Evolutionary conservation across 2,329 filamentous ascomycete genomes (phyloP).

Genomic region (Pseudogymnoascus sp.): DNA sequence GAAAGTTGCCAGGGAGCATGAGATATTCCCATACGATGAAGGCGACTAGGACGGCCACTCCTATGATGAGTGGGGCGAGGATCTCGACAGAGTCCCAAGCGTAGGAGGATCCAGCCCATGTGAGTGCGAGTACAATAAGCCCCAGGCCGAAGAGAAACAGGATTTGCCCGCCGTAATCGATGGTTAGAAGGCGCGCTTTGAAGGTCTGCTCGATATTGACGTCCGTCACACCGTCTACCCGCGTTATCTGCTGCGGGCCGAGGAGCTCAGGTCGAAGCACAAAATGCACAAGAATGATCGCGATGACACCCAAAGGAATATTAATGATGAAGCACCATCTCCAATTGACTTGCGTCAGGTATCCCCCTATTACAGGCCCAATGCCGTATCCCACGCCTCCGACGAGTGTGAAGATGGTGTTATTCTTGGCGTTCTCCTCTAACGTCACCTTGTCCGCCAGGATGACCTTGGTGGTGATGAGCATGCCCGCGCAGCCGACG

Average conservation of each 20-base stretch:
- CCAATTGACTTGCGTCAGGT: slow-evolving; percentile 48
- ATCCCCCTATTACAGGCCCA: slow-evolving; percentile 52
- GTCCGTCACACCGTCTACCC: slow-evolving; percentile 38
- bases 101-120: slow-evolving; percentile 37
- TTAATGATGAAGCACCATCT: slow-evolving; percentile 59
- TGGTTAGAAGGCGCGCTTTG: slow-evolving; percentile 39
- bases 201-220: slow-evolving; percentile 21
- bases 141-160: slow-evolving; percentile 37
- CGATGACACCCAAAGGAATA: slow-evolving; percentile 45
- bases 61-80: slow-evolving; percentile 32
- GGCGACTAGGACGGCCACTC: slow-evolving; percentile 30
- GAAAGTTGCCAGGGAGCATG: slow-evolving; percentile 36
- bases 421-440: slow-evolving; percentile 53
- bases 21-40: slow-evolving; percentile 38
- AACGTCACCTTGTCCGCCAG: slow-evolving; percentile 56
- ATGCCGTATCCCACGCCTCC: slow-evolving; percentile 50
- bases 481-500: slow-evolving; percentile 50
- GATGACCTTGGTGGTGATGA: slow-evolving; percentile 52
- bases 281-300: slow-evolving; percentile 45
- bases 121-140: slow-evolving; percentile 37
- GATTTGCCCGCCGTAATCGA: slow-evolving; percentile 48
- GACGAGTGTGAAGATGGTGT: slow-evolving; percentile 51
- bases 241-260: slow-evolving; percentile 35
- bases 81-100: slow-evolving; percentile 33
- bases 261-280: slow-evolving; percentile 51